Evolutionary conservation across 352 stramenopile genomes (phyloP), one percentile per base, ranked within the genome.

Genomic region (Paralagenidium karlingii): DNA sequence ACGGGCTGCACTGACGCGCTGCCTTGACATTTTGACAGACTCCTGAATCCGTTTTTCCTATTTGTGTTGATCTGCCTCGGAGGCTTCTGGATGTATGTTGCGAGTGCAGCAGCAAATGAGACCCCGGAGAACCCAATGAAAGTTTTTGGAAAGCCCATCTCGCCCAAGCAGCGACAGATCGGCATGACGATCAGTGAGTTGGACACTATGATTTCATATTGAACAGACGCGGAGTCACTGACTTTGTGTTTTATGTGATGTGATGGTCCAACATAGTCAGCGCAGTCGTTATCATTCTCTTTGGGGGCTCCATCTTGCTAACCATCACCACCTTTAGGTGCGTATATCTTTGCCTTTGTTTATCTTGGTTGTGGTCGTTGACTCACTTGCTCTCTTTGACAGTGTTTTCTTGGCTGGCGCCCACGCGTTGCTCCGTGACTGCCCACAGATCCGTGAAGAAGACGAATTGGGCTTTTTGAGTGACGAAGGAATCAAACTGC

Each of bases 31-130:
- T 8, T 32, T 21, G 44, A 25, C 53, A 90, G 73, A 36, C 32
- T 90, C 40, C 40, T 91, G 32, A 91, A 91, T 49, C 77, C 77
- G 45, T 73, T 91, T 43, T 91, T 91, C 45, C 56, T 91, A 8
- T 91, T 91, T 57, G 71, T 86, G 16, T 59, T 91, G 24, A 88
- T 91, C 38, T 91, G 77, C 46, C 33, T 91, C 31, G 65, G 47
- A 15, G 77, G 64, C 31, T 85, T 84, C 28, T 91, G 77, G 77
- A 60, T 85, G 22, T 87, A 91, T 45, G 67, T 73, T 29, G 78
- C 75, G 38, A 84, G 70, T 34, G 60, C 60, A 25, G 68, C 69
- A 22, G 64, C 68, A 20, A 75, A 63, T 16, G 77, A 91, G 48
- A 73, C 68, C 9, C 61, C 68, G 9, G 69, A 83, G 22, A 79